Conservation (phyloP, 345 rosid genomes). For the Noccaea caerulescens region DNA sequence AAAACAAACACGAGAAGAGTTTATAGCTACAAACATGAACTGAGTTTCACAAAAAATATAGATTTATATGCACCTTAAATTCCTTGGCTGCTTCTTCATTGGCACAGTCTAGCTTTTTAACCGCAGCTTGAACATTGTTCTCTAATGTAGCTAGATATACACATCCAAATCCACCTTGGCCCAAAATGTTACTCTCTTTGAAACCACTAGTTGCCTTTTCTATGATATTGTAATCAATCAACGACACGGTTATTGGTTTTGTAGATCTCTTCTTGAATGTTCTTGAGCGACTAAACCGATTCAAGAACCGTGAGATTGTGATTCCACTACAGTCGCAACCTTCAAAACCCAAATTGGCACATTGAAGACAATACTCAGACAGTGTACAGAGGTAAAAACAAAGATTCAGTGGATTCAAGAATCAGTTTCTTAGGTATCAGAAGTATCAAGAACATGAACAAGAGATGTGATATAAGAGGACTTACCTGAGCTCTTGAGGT, state of each 20-base stretch:
- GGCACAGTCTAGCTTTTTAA: conserved; percentile 77
- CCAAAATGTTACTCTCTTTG: conserved; percentile 69
- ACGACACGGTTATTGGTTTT: conserved; percentile 49
- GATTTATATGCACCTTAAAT: conserved; percentile 61
- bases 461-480: not conserved
- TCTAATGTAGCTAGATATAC: conserved; percentile 79
- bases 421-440: not conserved
- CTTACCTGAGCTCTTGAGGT: conserved; percentile 58
- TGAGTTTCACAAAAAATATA: not conserved
- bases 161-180: conserved; percentile 89
- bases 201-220: conserved; percentile 78
- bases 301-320: conserved; percentile 56
- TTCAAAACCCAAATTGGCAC: conserved; percentile 41
- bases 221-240: conserved; percentile 64
- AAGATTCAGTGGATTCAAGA: not conserved
- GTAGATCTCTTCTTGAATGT: conserved; percentile 48
- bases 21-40: conserved; percentile 1
- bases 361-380: conserved; percentile 18
- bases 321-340: conserved; percentile 62
- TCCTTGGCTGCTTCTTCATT: conserved; percentile 71
- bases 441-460: conserved; percentile 19
- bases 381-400: not conserved
- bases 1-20: not conserved
- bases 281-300: conserved; percentile 51
- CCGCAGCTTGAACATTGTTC: conserved; percentile 62